Evolutionary conservation across 2,329 filamentous ascomycete genomes (phyloP).

Genomic region (Fusarium burgessii): DNA sequence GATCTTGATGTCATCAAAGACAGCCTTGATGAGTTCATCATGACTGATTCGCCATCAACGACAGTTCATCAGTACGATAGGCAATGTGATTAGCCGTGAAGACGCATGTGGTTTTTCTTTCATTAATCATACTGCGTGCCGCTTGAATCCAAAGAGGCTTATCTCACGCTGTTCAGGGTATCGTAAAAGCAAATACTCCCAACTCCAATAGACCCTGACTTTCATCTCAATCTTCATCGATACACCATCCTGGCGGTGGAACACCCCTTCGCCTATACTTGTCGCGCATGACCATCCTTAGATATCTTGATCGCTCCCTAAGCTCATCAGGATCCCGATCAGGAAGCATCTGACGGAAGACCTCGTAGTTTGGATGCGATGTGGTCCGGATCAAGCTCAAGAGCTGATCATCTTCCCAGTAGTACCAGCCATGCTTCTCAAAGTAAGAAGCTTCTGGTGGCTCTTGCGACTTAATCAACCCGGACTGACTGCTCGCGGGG

Average conservation of each 20-base stretch:
- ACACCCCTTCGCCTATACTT: slow-evolving; percentile 34
- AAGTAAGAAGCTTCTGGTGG: slow-evolving; percentile 29
- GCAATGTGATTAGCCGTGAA: not conserved
- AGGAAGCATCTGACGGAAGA: slow-evolving; percentile 30
- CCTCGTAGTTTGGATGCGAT: slow-evolving; percentile 18
- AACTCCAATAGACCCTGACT: slow-evolving; percentile 17
- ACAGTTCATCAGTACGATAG: not conserved
- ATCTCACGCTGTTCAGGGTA: slow-evolving; percentile 25
- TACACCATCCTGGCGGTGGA: slow-evolving; percentile 46
- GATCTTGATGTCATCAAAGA: not conserved
- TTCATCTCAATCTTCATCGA: slow-evolving; percentile 19
- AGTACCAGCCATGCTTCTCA: slow-evolving; percentile 43
- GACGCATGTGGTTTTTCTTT: not conserved
- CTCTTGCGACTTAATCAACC: not conserved
- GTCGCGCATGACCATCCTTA: slow-evolving; percentile 37
- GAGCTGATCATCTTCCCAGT: slow-evolving; percentile 46
- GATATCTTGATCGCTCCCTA: slow-evolving; percentile 28
- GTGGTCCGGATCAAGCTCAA: slow-evolving; percentile 41
- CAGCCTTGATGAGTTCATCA: not conserved
- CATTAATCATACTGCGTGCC: not conserved
- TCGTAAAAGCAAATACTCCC: slow-evolving; percentile 28
- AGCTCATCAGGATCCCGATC: slow-evolving; percentile 36
- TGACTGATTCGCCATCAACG: not conserved
- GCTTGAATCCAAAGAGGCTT: not conserved
- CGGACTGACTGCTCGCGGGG: slow-evolving; percentile 2